These are phyloP conservation scores for Rhodotorula glutinis DNA, from an alignment of 1,284 basidiomycete genomes.

Conservation along the genomic window DNA sequence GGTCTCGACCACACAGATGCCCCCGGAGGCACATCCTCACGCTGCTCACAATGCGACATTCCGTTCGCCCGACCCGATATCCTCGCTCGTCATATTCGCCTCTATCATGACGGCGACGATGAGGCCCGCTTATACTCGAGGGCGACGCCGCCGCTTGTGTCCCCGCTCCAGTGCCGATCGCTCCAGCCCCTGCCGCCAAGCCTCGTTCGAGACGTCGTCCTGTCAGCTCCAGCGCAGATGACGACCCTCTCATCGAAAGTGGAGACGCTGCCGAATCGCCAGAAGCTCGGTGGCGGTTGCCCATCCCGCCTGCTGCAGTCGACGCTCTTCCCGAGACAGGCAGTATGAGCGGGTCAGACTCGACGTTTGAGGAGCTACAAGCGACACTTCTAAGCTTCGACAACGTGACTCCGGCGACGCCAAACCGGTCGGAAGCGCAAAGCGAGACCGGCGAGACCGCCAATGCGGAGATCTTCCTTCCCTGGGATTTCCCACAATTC, in stretches of 20 bases:
- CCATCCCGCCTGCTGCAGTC: no score
- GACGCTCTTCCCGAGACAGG: no score
- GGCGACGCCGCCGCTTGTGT: slow-evolving; percentile 1
- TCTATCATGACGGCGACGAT: neutral
- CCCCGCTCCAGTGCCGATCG: neutral
- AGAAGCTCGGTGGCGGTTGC: neutral
- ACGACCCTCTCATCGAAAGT: neutral
- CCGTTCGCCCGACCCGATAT: neutral
- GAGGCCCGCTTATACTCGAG: neutral
- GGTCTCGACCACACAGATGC: neutral
- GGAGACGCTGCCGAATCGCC: neutral
- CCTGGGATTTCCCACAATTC: neutral
- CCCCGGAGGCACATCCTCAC: neutral
- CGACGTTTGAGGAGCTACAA: no score
- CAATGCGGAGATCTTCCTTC: neutral
- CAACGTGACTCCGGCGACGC: no score
- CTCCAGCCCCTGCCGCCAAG: neutral
- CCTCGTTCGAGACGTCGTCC: neutral
- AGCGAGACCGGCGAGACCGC: neutral
- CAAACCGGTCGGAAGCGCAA: no score
- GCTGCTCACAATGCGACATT: neutral
- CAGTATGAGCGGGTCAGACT: no score
- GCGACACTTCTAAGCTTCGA: no score
- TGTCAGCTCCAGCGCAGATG: neutral
- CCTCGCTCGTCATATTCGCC: neutral